A percentile compares a stretch with the other conserved stretches of the same genome.
Conservation (phyloP, 2,329 filamentous ascomycete genomes). For the Aspergillus carbonarius region DNA sequence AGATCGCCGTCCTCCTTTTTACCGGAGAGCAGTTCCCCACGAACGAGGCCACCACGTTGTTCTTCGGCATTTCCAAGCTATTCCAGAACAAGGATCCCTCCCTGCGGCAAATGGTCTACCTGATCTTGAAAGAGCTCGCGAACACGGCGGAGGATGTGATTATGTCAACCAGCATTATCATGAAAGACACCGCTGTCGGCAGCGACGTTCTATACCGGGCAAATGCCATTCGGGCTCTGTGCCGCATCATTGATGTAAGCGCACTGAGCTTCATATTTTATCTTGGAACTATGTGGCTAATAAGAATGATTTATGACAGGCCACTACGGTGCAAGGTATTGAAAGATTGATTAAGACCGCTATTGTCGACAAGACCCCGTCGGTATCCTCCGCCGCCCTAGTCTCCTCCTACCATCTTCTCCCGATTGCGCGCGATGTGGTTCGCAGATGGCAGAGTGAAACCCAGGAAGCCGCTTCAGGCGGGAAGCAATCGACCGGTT, state of each 20-base stretch:
- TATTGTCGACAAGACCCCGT: constrained; percentile 98
- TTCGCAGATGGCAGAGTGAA: constrained; percentile 97
- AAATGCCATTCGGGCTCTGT: constrained; percentile 92
- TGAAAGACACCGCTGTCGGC: constrained; percentile 97
- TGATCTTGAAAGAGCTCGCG: constrained; percentile 96
- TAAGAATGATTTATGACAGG: constrained; percentile 50
- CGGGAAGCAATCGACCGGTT: constrained; percentile 82
- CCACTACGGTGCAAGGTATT: constrained; percentile 93
- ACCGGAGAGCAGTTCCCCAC: constrained; percentile 96
- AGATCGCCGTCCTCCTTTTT: constrained; percentile 93
- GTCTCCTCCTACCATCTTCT: constrained; percentile 98
- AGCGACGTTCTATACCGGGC: constrained; percentile 92
- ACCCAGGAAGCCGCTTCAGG: constrained; percentile 94
- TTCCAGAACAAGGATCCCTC: constrained; percentile 99
- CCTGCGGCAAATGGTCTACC: constrained; percentile 96
- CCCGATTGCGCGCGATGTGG: constrained; percentile 91
- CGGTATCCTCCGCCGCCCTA: constrained; percentile 91
- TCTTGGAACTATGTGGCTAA: constrained; percentile 15
- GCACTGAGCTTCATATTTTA: background rate
- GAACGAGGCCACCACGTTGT: constrained; percentile 95
- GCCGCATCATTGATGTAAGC: constrained; percentile 90
- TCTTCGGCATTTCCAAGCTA: constrained; percentile 98
- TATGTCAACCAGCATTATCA: constrained; percentile 99
- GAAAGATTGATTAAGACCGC: constrained; percentile 98
- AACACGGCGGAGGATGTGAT: constrained; percentile 97